These are phyloP conservation scores for Rachicladosporium sp. DNA, from an alignment of 2,329 filamentous ascomycete genomes.

Conservation along the genomic window DNA sequence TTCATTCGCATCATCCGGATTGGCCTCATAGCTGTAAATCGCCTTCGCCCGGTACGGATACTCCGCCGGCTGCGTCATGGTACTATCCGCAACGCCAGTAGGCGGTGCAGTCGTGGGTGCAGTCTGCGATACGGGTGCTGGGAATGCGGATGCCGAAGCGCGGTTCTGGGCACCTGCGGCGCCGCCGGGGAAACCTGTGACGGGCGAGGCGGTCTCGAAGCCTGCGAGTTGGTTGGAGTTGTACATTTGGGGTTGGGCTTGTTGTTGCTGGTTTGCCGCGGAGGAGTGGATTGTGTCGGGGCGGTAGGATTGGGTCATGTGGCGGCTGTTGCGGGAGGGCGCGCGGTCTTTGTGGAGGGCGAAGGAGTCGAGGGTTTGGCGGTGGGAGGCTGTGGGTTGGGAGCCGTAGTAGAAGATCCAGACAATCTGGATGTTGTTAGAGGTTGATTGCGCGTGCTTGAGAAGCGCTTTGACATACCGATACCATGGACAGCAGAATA, in stretches of 20 bases:
- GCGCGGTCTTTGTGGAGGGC: conserved; percentile 76
- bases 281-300: conserved; percentile 70
- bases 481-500: conserved; percentile 85
- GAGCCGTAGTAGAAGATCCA: conserved; percentile 99
- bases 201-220: conserved; percentile 89
- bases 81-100: conserved; percentile 11
- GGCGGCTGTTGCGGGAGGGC: conserved; percentile 51
- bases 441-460: conserved; percentile 5
- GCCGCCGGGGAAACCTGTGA: conserved; percentile 53
- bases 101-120: conserved; percentile 5
- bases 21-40: conserved; percentile 98
- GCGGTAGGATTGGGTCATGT: conserved; percentile 63
- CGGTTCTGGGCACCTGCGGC: conserved; percentile 35
- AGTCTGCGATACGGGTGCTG: conserved; percentile 7
- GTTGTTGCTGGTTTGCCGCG: conserved; percentile 5
- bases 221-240: conserved; percentile 89
- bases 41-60: conserved; percentile 97
- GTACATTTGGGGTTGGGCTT: conserved; percentile 81
- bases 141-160: conserved; percentile 34
- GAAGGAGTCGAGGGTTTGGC: conserved; percentile 90
- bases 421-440: conserved; percentile 54
- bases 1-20: conserved; percentile 95
- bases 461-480: conserved; percentile 45
- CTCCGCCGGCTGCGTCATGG: conserved; percentile 52
- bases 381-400: conserved; percentile 70